A percentile compares a stretch with the other conserved stretches of the same genome.
Conservation (phyloP, 1,139 yeast species). For the Debaryomycetaceae sp. region DNA sequence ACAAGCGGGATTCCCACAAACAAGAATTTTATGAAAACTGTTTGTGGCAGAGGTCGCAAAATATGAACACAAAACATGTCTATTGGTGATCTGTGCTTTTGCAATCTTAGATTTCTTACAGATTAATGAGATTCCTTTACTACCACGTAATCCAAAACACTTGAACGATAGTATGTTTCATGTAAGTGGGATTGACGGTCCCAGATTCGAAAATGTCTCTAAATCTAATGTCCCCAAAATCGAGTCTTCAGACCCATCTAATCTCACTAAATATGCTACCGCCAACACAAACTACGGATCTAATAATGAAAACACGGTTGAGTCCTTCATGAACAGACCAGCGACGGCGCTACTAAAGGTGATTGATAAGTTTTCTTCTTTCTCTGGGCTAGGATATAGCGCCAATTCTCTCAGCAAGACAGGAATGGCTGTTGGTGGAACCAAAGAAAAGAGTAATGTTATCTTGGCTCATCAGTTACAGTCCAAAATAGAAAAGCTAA, state of each 20-base stretch:
- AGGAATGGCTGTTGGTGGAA: neutral
- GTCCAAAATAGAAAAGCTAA: conserved; percentile 26
- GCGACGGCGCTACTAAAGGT: conserved; percentile 29
- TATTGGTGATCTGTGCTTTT: neutral
- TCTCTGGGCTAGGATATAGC: conserved; percentile 13
- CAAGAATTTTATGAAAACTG: neutral
- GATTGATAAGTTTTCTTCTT: conserved; percentile 21
- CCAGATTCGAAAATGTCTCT: conserved; percentile 5
- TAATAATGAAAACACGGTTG: conserved; percentile 8
- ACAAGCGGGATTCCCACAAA: neutral
- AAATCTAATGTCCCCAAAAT: conserved; percentile 2
- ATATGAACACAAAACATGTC: neutral
- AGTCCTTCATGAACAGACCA: conserved; percentile 20
- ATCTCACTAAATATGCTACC: conserved; percentile 7
- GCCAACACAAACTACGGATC: conserved; percentile 5
- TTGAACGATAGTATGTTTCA: conserved; percentile 6
- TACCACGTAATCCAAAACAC: neutral
- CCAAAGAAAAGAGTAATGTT: conserved; percentile 3
- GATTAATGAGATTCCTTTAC: neutral
- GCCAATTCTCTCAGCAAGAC: conserved; percentile 3
- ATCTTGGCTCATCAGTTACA: conserved; percentile 16
- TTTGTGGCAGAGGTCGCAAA: neutral
- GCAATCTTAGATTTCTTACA: neutral
- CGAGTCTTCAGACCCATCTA: conserved; percentile 6
- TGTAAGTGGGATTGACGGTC: conserved; percentile 5